Conservation (phyloP, 2,329 filamentous ascomycete genomes). For the Colletotrichum sp. region DNA sequence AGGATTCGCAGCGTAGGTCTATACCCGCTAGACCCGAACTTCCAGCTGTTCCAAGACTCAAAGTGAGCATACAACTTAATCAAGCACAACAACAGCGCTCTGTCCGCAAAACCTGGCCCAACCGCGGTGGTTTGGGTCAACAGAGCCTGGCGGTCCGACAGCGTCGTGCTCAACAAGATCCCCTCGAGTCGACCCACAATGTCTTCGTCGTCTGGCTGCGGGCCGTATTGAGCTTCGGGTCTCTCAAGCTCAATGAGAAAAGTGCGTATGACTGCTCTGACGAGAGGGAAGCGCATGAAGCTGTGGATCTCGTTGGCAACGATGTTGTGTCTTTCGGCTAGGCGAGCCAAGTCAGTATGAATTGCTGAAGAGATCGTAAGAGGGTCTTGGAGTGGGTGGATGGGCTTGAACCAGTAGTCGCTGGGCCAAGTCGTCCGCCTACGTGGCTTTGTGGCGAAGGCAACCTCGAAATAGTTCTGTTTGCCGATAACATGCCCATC, state of each 20-base stretch:
- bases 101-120: not conserved
- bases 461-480: not conserved
- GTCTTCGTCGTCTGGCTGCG: not conserved
- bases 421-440: not conserved
- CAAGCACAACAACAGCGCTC: not conserved
- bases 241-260: conserved; percentile 19
- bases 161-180: not conserved
- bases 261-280: not conserved
- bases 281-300: conserved; percentile 12
- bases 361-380: not conserved
- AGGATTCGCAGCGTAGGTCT: not conserved
- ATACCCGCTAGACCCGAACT: not conserved
- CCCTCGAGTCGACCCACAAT: not conserved
- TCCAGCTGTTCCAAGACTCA: not conserved
- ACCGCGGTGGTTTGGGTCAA: not conserved
- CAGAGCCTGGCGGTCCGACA: not conserved
- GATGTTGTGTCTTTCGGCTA: not conserved
- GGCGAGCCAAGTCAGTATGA: not conserved
- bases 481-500: not conserved
- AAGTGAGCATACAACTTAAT: conserved; percentile 4
- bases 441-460: not conserved
- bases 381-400: not conserved
- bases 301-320: conserved; percentile 5
- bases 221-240: not conserved
- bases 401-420: not conserved